Conservation (phyloP, 495 filamentous ascomycete genomes). For the Lasiosphaeriaceae sp. region DNA sequence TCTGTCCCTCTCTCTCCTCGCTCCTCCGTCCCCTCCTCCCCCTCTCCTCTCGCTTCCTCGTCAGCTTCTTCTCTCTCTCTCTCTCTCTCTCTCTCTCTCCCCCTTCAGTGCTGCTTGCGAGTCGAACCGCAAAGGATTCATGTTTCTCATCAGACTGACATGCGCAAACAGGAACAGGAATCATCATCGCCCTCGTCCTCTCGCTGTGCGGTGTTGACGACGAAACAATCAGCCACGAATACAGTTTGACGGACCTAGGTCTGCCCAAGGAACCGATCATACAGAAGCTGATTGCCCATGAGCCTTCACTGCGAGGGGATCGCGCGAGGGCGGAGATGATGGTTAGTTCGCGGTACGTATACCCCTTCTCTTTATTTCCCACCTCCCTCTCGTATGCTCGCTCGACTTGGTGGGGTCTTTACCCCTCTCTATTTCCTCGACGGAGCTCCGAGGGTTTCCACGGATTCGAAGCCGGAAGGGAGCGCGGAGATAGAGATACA, state of each 20-base stretch:
- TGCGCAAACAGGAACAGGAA: slow-evolving; percentile 57
- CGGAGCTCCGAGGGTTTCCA: no score
- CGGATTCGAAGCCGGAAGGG: no score
- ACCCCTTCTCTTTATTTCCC: neutral
- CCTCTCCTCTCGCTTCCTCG: no score
- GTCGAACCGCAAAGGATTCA: no score
- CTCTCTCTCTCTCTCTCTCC: no score
- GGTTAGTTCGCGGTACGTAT: slow-evolving; percentile 45
- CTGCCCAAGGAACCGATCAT: slow-evolving; percentile 45
- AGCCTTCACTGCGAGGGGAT: slow-evolving; percentile 40
- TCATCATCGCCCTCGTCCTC: slow-evolving; percentile 57
- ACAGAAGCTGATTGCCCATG: slow-evolving; percentile 37
- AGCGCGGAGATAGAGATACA: no score
- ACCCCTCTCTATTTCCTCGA: no score
- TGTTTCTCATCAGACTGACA: no score
- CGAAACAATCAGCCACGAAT: slow-evolving; percentile 57
- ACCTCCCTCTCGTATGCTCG: neutral
- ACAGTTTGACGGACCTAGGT: slow-evolving; percentile 56
- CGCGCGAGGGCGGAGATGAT: slow-evolving; percentile 45
- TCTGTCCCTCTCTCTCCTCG: no score
- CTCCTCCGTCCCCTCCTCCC: no score
- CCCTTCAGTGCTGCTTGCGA: no score
- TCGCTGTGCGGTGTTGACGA: slow-evolving; percentile 53
- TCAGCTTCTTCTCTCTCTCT: no score
- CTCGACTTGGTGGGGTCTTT: neutral